Evolutionary conservation across 1,284 basidiomycete species (phyloP).

Genomic region (Laetiporus sulphureus): DNA sequence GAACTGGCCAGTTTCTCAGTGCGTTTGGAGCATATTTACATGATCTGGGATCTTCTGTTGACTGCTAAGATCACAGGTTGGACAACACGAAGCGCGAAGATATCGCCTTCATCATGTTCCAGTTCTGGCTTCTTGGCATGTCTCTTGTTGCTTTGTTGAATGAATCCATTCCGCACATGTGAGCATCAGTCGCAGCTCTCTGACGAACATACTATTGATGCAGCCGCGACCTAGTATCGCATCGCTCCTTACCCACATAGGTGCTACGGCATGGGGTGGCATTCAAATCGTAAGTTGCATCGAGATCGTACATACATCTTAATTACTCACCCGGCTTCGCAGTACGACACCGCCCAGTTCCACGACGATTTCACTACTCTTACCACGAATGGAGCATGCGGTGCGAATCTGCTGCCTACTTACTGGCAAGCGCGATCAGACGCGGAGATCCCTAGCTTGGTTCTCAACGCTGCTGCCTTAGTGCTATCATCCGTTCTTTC

Average conservation of each 20-base stretch:
- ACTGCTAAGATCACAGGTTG: too few species aligned
- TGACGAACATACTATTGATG: not conserved
- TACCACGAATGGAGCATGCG: constrained; percentile 60
- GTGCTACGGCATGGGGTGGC: constrained; percentile 65
- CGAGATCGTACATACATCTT: not conserved
- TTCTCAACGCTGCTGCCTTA: constrained; percentile 54
- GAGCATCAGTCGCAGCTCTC: constrained; percentile 15
- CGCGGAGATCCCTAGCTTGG: constrained; percentile 60
- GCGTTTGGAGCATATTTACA: too few species aligned
- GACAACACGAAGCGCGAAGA: constrained; percentile 72
- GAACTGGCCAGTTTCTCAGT: constrained; percentile 63
- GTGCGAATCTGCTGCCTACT: constrained; percentile 42
- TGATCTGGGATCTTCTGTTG: too few species aligned
- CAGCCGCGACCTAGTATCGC: constrained; percentile 35
- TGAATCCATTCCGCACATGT: constrained; percentile 76
- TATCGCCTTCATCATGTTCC: constrained; percentile 69
- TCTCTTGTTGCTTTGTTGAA: constrained; percentile 71
- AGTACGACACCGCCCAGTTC: constrained; percentile 44
- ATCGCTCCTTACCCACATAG: constrained; percentile 61
- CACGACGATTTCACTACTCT: constrained; percentile 46
- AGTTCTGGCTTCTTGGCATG: constrained; percentile 77
- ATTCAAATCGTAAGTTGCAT: constrained; percentile 43
- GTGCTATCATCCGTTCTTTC: constrained; percentile 57
- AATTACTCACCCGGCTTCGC: too few species aligned
- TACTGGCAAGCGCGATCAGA: constrained; percentile 54